Evolutionary conservation across 495 filamentous ascomycete genomes (phyloP).

Genomic region (Penicillium herquei): DNA sequence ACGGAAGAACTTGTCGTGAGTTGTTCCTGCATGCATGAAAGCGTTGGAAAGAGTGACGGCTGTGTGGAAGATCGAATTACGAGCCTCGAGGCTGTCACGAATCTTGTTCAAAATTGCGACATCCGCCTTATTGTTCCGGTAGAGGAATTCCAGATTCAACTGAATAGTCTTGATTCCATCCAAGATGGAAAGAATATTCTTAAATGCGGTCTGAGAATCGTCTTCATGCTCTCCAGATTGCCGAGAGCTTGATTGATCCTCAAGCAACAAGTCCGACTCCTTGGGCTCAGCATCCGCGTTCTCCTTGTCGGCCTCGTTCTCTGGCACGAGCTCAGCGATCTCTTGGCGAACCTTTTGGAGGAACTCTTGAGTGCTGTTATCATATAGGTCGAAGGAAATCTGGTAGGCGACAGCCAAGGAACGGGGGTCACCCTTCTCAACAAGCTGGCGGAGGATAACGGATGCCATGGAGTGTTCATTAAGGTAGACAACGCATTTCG

Average conservation of each 20-base stretch:
- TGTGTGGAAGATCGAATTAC: conserved; percentile 98
- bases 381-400: conserved; percentile 96
- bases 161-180: conserved; percentile 89
- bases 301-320: conserved; percentile 38
- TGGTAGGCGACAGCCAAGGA: conserved; percentile 89
- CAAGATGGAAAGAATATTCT: conserved; percentile 80
- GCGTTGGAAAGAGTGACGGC: conserved; percentile 96
- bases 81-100: conserved; percentile 87
- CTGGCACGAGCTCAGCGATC: conserved; percentile 61
- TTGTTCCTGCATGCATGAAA: conserved; percentile 99
- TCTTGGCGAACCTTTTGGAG: conserved; percentile 83
- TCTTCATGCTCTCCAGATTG: conserved; percentile 42
- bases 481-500: conserved; percentile 96
- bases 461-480: conserved; percentile 90
- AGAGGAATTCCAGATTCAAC: conserved; percentile 93
- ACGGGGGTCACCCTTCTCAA: conserved; percentile 72
- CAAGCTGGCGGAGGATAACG: conserved; percentile 77
- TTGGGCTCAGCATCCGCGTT: conserved; percentile 50
- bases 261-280: conserved; percentile 53
- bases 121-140: conserved; percentile 86
- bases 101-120: conserved; percentile 92
- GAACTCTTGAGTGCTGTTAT: conserved; percentile 97
- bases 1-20: conserved; percentile 94
- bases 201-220: conserved; percentile 61
- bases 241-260: conserved; percentile 42